Evolutionary conservation across 106 monocot species (phyloP), one percentile per base, ranked within the genome.

Genomic region (Apostasia ramifera): DNA sequence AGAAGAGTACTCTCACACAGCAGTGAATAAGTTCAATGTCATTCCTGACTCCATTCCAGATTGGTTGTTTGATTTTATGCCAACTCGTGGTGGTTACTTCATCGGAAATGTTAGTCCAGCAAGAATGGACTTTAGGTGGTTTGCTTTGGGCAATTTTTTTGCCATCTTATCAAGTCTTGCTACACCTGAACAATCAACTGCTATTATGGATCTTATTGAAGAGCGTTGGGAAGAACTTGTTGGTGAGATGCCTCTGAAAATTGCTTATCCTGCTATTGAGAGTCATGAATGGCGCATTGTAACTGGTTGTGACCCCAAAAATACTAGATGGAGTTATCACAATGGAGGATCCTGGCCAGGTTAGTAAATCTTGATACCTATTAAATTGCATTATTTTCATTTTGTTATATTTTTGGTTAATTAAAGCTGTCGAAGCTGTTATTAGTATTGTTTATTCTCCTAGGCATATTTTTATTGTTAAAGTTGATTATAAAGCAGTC

Each of bases 161-260:
- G 81, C 81, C 10, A 81, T 81, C 69, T 66, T 81, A 45, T 76
- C 81, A n/a, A 72, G 72, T 6, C 56, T 81, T 55, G 77, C 81
- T 49, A 81, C 81, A 1, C 61, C 55, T 2, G 93, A 93, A 59
- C 89, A 89, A 71, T 74, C 93, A 40, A 53, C 54, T 42, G 93
- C 93, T 50, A 93, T 93, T 57, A 93, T 93, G 93, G 93, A 93
- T 76, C 86, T 93, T n/a, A 73, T 93, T 40, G 89, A 93, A 60
- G 72, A 76, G 59, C 78, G 93, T 2, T 93, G 93, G 93, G 93
- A 93, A 40, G 86, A 89, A 40, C 73, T 93, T n/a, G 71, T 93
- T 40, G 93, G 89, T 8, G 89, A 93, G 54, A 89, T 89, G 83
- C 89, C 89, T 6, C 7, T 89, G 53, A 93, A 89, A 78, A 84